Evolutionary conservation across 2,329 filamentous ascomycete species (phyloP), one percentile per base, ranked within the genome.

Genomic region (Fusarium anthophilum): DNA sequence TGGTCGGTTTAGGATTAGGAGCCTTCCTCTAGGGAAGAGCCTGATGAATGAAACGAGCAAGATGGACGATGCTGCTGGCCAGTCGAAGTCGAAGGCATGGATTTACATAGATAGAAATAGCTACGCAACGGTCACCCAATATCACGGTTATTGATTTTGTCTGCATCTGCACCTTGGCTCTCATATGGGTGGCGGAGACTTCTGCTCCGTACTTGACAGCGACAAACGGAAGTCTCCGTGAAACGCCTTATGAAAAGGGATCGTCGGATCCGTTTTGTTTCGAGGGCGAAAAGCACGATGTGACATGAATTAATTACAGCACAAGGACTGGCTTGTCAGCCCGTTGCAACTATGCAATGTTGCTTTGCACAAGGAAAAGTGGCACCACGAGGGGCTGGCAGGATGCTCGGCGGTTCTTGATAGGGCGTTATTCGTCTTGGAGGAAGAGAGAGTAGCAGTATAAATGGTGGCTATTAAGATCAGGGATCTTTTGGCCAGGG

Each of bases 21-120:
- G 69, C 58, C 63, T 71, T 77, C 62, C 58, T 51, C 32, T 69
- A 30, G 54, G 55, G 63, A 72, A 75, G 70, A 68, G 67, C 58
- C 56, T 77, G 75, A 77, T 78, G 76, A 78, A 69, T 78, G 75
- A 73, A 76, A 78, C 67, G 76, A 78, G 76, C 76, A 74, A 77
- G 75, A 78, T 75, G 76, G 76, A 78, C 65, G 60, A 77, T 74
- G 63, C 76, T 78, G 76, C 76, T 78, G 76, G 76, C 57, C 76
- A 78, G 76, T 78, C 55, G 69, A 70, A 77, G 66, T 74, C 69
- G 65, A 70, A 72, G 58, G 66, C 69, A 76, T 59, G 68, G 66
- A 68, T 67, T 73, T 69, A 72, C 62, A 75, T 78, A 78, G 76
- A 78, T 78, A 78, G 76, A 75, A 71, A 70, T 74, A 30, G 70